These are phyloP conservation scores for Kodamaea lidongshanica DNA, from an alignment of 805 yeast species.

Conservation along the genomic window DNA sequence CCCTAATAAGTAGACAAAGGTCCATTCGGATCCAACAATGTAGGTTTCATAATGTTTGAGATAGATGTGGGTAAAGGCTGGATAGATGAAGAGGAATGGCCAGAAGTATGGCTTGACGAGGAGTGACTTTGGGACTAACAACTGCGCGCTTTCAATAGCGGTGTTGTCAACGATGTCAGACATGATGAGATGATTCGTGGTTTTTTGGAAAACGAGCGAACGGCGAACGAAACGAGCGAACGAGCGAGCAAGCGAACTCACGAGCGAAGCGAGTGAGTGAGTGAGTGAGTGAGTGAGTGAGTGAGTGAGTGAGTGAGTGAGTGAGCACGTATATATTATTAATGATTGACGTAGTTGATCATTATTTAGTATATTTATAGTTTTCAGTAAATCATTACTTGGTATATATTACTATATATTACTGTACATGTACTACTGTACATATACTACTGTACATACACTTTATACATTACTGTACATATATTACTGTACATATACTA, in stretches of 20 bases:
- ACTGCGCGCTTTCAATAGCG: slow-evolving; percentile 62
- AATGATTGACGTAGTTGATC: no score
- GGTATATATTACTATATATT: no score
- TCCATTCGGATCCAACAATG: slow-evolving; percentile 92
- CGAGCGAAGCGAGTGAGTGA: background rate
- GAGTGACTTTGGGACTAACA: slow-evolving; percentile 62
- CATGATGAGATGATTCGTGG: slow-evolving; percentile 16
- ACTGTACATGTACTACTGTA: no score
- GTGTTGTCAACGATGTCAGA: slow-evolving; percentile 59
- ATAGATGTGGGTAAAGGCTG: slow-evolving; percentile 63
- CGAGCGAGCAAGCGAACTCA: slow-evolving; percentile 1
- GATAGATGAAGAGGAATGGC: slow-evolving; percentile 78
- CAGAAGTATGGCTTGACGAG: slow-evolving; percentile 68
- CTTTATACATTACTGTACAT: no score
- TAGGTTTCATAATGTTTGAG: slow-evolving; percentile 65
- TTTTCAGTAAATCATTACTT: no score
- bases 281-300: no score
- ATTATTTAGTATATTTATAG: no score
- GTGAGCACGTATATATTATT: no score
- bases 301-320: no score
- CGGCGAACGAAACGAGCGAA: background rate
- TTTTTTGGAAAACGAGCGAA: background rate
- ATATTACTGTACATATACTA: no score
- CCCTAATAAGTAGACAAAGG: slow-evolving; percentile 77
- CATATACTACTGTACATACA: no score